phyloP scores from a whole-genome alignment of 148 eudicot genomes.

The Fallopia convolvulus region DNA sequence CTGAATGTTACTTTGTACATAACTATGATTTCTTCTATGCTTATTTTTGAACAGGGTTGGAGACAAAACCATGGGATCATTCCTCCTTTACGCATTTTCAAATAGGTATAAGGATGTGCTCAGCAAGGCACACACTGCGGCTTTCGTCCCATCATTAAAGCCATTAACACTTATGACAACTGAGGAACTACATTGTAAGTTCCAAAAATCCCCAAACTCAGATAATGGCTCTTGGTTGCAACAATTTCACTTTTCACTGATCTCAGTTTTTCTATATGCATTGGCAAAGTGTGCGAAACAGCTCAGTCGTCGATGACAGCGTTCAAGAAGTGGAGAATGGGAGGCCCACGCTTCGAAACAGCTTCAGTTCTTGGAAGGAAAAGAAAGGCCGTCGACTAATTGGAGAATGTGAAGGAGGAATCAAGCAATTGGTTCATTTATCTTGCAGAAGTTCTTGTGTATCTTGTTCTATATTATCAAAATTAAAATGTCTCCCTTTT shows the following conservation, averaged over 20 bases:
- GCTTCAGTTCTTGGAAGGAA: constrained; percentile 77
- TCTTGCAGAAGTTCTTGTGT: background rate
- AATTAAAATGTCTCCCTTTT: no score
- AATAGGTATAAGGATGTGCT: constrained; percentile 85
- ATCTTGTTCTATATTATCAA: background rate
- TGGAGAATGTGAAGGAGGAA: background rate
- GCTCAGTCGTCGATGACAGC: constrained; percentile 82
- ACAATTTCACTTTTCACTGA: background rate
- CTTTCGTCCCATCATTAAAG: constrained; percentile 47
- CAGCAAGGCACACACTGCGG: constrained; percentile 70
- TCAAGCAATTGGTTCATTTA: background rate
- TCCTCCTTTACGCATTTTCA: constrained; percentile 76
- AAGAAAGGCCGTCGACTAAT: constrained; percentile 40
- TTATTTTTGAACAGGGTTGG: constrained; percentile 36
- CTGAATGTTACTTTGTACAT: background rate
- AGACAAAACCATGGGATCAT: constrained; percentile 65
- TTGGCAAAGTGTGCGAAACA: constrained; percentile 62
- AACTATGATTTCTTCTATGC: background rate
- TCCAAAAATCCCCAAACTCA: background rate
- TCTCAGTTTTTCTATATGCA: constrained; percentile 3
- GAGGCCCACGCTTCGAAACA: constrained; percentile 74
- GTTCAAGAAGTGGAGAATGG: constrained; percentile 95
- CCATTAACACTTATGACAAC: constrained; percentile 61
- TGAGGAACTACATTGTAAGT: constrained; percentile 80
- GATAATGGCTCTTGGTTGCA: background rate